Percentiles rank a stretch among this genome's conserved stretches.
These are phyloP conservation scores for Microbotryum silenes-acaulis DNA, from an alignment of 1,284 basidiomycete species.

Conservation along the genomic window DNA sequence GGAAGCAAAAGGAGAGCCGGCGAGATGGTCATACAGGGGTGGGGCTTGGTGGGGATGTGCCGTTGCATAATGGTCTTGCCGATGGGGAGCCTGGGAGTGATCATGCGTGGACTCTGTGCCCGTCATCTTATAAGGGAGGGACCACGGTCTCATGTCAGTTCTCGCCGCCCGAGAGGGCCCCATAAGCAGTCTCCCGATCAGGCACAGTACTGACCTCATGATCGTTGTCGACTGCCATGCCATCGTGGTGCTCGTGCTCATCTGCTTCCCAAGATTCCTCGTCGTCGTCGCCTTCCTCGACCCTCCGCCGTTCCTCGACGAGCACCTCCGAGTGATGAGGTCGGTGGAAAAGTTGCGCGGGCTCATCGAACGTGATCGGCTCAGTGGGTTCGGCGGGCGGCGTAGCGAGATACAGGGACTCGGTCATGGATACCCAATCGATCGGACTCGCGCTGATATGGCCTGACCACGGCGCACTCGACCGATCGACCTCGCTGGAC, in stretches of 20 bases:
- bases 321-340: background rate
- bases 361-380: background rate
- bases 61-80: background rate
- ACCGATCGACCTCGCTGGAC: slow-evolving; percentile 2
- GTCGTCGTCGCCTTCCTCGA: background rate
- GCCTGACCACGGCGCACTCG: background rate
- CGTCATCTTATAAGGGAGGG: background rate
- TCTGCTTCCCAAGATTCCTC: background rate
- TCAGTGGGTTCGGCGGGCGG: slow-evolving; percentile 3
- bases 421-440: slow-evolving; percentile 16
- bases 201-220: background rate
- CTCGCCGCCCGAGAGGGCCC: background rate
- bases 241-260: background rate
- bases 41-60: slow-evolving; percentile 22
- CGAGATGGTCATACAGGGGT: slow-evolving; percentile 20
- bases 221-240: background rate
- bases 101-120: background rate
- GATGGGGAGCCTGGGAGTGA: background rate
- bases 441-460: background rate
- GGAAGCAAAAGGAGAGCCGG: slow-evolving; percentile 10
- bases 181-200: background rate
- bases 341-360: background rate
- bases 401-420: slow-evolving; percentile 11
- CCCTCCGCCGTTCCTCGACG: background rate
- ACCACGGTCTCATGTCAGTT: background rate